Percentiles rank a stretch among this genome's conserved stretches.
Conservation (phyloP, 805 yeast species). For the Zygosaccharomyces gambellarensis region DNA sequence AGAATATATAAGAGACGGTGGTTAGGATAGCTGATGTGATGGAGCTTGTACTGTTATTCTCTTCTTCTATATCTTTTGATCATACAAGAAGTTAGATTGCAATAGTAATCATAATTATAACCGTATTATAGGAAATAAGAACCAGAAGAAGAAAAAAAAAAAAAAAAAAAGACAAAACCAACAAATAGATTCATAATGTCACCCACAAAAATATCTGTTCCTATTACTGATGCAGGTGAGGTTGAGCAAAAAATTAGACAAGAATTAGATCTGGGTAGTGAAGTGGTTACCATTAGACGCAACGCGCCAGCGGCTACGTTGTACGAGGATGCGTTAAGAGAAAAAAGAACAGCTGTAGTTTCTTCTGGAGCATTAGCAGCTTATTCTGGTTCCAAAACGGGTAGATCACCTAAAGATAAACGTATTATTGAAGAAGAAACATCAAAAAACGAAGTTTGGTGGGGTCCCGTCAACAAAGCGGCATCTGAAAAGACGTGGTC, state of each 20-base stretch:
- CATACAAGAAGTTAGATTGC: no score
- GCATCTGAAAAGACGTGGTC: conserved; percentile 92
- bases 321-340: conserved; percentile 90
- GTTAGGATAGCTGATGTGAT: no score
- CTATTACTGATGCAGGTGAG: conserved; percentile 12
- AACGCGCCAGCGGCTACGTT: conserved; percentile 89
- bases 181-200: conserved; percentile 5
- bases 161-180: not conserved
- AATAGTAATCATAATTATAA: no score
- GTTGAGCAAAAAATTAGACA: conserved; percentile 32
- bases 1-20: no score
- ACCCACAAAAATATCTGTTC: conserved; percentile 15
- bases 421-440: conserved; percentile 94
- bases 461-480: conserved; percentile 98
- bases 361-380: conserved; percentile 95
- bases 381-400: conserved; percentile 91
- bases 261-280: conserved; percentile 49
- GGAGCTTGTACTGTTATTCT: no score
- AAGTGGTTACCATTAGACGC: conserved; percentile 64
- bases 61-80: no score
- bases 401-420: conserved; percentile 97
- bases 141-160: not conserved
- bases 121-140: not conserved
- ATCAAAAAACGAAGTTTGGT: conserved; percentile 84
- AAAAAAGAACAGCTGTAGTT: conserved; percentile 84